Conservation (phyloP, 495 filamentous ascomycete genomes). For the Gamarada debralockiae region DNA sequence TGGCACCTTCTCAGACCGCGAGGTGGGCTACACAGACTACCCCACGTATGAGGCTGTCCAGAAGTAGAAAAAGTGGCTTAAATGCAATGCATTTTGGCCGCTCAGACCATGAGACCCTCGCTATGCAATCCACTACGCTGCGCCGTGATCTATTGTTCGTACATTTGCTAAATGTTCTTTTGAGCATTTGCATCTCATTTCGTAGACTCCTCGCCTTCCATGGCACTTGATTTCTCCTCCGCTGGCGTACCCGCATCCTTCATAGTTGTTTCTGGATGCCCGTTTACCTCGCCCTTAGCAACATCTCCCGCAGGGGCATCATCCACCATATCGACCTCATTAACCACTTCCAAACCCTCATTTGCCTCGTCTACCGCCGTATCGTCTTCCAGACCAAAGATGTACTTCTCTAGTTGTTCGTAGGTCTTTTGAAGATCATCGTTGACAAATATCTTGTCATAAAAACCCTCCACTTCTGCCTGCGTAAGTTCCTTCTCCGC, state of each 20-base stretch:
- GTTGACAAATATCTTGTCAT: constrained; percentile 65
- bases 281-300: neutral
- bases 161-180: neutral
- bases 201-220: neutral
- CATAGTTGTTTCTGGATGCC: neutral
- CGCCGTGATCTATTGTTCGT: neutral
- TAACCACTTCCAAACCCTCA: constrained; percentile 5
- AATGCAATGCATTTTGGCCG: too few species aligned
- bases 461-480: constrained; percentile 50
- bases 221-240: neutral
- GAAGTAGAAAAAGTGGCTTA: constrained; percentile 4
- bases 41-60: constrained; percentile 10
- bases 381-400: constrained; percentile 18
- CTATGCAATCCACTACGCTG: too few species aligned
- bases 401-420: constrained; percentile 26
- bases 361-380: neutral
- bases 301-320: neutral
- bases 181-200: neutral
- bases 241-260: neutral
- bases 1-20: constrained; percentile 32
- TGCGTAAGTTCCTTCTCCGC: constrained; percentile 65
- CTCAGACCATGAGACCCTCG: too few species aligned
- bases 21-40: constrained; percentile 63
- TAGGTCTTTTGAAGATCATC: constrained; percentile 68
- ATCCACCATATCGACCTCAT: constrained; percentile 11